These are phyloP conservation scores for Straminergon stramineum DNA, from an alignment of 225 moss, liverwort and hornwort species.

Conservation along the genomic window DNA sequence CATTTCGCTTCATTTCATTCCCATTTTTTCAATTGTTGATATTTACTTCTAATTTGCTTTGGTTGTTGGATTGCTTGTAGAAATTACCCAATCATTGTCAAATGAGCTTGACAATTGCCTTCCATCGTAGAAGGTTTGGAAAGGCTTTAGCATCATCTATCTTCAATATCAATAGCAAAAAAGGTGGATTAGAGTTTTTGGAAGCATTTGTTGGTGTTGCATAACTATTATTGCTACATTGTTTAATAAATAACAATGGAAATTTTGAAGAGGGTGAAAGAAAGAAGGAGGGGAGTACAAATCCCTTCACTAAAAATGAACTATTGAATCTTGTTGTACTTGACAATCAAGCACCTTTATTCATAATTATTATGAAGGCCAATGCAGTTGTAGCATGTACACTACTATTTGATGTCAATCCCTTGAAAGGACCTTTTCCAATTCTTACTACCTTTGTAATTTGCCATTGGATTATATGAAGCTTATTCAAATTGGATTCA, in stretches of 20 bases:
- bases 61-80: not conserved
- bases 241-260: not conserved
- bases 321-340: not conserved
- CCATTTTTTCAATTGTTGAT: not conserved
- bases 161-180: not conserved
- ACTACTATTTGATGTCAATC: not conserved
- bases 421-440: not conserved
- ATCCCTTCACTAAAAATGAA: not conserved
- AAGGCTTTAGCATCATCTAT: not conserved
- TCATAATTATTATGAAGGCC: not conserved
- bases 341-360: not conserved
- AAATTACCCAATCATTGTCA: no score
- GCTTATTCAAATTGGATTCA: not conserved
- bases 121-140: not conserved
- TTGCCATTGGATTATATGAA: not conserved
- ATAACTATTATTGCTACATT: no score
- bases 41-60: not conserved
- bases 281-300: accelerated
- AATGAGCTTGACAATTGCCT: no score
- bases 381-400: not conserved
- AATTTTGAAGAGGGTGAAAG: not conserved
- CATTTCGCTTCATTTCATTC: not conserved
- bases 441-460: not conserved
- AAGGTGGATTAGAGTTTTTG: not conserved
- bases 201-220: not conserved